Percentiles rank a stretch among this genome's conserved stretches.
Conservation (phyloP, 352 stramenopile genomes). For the Pythium sukuiense region DNA sequence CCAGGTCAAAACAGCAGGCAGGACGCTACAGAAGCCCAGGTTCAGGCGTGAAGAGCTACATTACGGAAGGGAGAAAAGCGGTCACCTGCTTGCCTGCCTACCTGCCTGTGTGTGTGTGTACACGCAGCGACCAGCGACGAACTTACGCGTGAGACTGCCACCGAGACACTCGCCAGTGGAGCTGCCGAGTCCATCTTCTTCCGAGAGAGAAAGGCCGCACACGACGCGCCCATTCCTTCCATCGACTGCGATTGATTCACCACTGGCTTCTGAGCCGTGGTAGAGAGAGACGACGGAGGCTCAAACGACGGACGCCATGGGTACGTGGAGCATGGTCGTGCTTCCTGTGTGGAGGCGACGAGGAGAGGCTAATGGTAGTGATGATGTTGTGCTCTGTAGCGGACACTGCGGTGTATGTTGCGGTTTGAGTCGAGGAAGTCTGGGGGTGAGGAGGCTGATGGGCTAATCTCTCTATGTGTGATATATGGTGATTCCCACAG, state of each 20-base stretch:
- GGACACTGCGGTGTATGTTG: slow-evolving; percentile 16
- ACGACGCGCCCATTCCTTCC: background rate
- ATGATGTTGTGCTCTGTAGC: slow-evolving; percentile 7
- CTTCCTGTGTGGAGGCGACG: background rate
- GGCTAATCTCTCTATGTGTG: background rate
- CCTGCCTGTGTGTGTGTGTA: background rate
- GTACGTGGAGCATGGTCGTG: background rate
- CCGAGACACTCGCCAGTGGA: background rate
- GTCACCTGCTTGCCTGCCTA: no score
- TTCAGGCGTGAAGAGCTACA: background rate
- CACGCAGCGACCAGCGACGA: background rate
- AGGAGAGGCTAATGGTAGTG: background rate
- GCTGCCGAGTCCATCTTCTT: background rate
- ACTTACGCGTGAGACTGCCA: background rate
- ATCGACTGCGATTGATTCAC: background rate
- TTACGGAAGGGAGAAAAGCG: background rate
- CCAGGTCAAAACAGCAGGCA: slow-evolving; percentile 5
- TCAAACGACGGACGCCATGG: background rate
- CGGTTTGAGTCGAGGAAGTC: background rate
- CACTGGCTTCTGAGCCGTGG: background rate
- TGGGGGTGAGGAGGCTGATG: background rate
- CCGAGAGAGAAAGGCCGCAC: background rate
- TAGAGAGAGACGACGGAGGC: background rate
- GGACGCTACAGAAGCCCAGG: background rate
- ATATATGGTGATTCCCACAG: slow-evolving; percentile 21